A percentile compares a stretch with the other conserved stretches of the same genome.
These are phyloP conservation scores for Metschnikowia kunwiensis DNA, from an alignment of 805 yeast genomes.

Conservation along the genomic window DNA sequence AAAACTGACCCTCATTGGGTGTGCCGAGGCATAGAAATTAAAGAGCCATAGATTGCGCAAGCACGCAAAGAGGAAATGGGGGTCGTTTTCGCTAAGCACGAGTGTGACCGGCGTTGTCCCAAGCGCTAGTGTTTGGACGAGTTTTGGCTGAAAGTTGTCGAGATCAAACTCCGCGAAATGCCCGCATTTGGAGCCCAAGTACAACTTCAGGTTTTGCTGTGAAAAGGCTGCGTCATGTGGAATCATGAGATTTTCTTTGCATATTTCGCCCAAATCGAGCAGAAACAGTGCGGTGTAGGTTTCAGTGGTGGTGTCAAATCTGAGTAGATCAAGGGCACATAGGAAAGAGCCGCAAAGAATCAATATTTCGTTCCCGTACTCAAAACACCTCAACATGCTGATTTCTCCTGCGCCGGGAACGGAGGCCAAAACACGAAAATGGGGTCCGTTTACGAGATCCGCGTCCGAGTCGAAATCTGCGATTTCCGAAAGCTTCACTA, in stretches of 20 bases:
- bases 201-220: conserved; percentile 7
- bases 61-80: conserved; percentile 22
- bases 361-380: background rate
- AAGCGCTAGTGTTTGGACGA: conserved; percentile 22
- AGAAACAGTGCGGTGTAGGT: background rate
- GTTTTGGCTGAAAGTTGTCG: conserved; percentile 3
- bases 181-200: conserved; percentile 36
- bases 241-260: background rate
- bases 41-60: conserved; percentile 34
- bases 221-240: conserved; percentile 11
- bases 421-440: conserved; percentile 3
- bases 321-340: conserved; percentile 1
- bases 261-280: background rate
- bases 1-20: conserved; percentile 32
- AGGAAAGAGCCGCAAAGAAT: conserved; percentile 6
- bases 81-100: conserved; percentile 15
- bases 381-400: conserved; percentile 6
- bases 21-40: conserved; percentile 24
- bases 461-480: background rate
- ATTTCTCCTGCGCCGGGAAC: background rate
- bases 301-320: background rate
- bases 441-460: background rate
- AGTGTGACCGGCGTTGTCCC: conserved; percentile 29
- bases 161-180: conserved; percentile 20
- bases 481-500: background rate